phyloP scores from a whole-genome alignment of 2,329 filamentous ascomycete genomes.

The Clarireedia hainanense region DNA sequence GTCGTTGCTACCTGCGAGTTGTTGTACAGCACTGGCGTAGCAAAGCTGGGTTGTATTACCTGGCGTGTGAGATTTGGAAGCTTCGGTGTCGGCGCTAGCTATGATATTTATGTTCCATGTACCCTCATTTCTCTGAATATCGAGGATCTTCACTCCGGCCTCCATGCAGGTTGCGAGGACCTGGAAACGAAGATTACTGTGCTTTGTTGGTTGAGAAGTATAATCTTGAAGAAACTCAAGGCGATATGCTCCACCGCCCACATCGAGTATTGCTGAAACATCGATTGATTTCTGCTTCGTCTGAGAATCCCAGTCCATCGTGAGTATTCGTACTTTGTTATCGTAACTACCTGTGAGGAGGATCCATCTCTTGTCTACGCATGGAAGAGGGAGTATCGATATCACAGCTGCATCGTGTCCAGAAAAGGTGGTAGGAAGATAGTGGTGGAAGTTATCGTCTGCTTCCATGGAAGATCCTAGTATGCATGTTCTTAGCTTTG shows the following conservation, averaged over 20 bases:
- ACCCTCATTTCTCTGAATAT: slow-evolving; percentile 33
- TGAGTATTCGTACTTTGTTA: slow-evolving; percentile 65
- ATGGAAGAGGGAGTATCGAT: slow-evolving; percentile 65
- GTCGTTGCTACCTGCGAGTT: slow-evolving; percentile 19
- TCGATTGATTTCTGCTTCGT: slow-evolving; percentile 32
- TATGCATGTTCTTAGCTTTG: slow-evolving; percentile 13
- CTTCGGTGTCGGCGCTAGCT: background rate
- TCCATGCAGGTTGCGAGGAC: slow-evolving; percentile 94
- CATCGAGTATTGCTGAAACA: slow-evolving; percentile 33
- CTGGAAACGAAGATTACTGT: slow-evolving; percentile 30
- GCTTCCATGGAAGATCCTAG: background rate
- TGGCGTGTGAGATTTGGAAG: slow-evolving; percentile 19
- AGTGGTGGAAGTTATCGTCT: background rate
- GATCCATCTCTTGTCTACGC: slow-evolving; percentile 39
- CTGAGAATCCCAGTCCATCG: slow-evolving; percentile 28
- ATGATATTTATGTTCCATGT: slow-evolving; percentile 56
- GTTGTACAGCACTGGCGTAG: slow-evolving; percentile 71
- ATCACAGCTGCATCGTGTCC: slow-evolving; percentile 80
- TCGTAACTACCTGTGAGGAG: slow-evolving; percentile 89
- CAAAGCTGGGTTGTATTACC: slow-evolving; percentile 87
- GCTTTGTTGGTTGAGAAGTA: background rate
- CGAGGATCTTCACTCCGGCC: slow-evolving; percentile 65
- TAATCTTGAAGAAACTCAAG: slow-evolving; percentile 50
- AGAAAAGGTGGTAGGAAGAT: slow-evolving; percentile 30
- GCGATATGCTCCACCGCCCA: slow-evolving; percentile 85